A percentile compares a stretch with the other conserved stretches of the same genome.
phyloP scores from a whole-genome alignment of 2,329 filamentous ascomycete genomes.

The Trichoderma arundinaceum region DNA sequence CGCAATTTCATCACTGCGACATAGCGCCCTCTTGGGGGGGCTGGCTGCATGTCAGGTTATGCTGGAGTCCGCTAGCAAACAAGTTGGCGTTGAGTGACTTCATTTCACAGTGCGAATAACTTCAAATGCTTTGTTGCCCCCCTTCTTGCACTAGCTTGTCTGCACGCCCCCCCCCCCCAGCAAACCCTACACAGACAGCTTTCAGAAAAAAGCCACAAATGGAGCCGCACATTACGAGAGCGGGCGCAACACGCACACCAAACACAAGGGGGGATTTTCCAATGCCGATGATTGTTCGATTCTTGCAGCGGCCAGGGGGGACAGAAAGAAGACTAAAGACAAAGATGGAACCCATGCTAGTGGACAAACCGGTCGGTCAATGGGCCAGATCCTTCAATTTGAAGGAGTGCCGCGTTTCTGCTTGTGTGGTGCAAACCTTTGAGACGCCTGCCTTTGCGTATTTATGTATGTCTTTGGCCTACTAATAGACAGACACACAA shows the following conservation, averaged over 20 bases:
- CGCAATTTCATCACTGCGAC: conserved; percentile 31
- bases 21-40: conserved; percentile 27
- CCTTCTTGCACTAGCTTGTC: conserved; percentile 4
- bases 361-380: background rate
- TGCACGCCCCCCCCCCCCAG: conserved; percentile 12
- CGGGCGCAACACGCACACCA: conserved; percentile 20
- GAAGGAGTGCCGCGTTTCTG: conserved; percentile 10
- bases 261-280: conserved; percentile 4
- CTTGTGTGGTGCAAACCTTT: background rate
- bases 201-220: background rate
- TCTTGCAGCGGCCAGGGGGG: conserved; percentile 9
- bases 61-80: conserved; percentile 30
- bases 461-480: background rate
- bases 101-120: conserved; percentile 30
- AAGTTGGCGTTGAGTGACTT: conserved; percentile 25
- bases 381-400: conserved; percentile 1
- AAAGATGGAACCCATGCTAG: background rate
- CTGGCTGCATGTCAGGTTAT: conserved; percentile 30
- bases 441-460: background rate
- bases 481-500: too few relatives aligned
- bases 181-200: background rate
- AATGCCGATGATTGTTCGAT: conserved; percentile 22
- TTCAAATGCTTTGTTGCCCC: too few relatives aligned
- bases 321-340: background rate
- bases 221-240: conserved; percentile 25